Evolutionary conservation across 1,284 basidiomycete genomes (phyloP), one percentile per base, ranked within the genome.

Genomic region (Testicularia cyperi): DNA sequence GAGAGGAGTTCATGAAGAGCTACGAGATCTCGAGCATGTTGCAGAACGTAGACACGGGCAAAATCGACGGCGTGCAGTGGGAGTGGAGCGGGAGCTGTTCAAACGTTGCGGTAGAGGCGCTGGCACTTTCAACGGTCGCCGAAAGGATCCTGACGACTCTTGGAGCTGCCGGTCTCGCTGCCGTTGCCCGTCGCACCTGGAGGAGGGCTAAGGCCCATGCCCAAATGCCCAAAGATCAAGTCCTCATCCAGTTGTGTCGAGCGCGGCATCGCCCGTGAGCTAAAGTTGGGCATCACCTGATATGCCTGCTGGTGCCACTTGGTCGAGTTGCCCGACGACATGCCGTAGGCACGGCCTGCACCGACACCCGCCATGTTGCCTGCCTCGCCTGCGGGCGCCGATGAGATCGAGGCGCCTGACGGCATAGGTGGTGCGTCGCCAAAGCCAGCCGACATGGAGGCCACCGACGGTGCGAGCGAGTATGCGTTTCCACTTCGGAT

Each of bases 301-400:
- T 63, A 63, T 22, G 33, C 36, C 46, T 57, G 54, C 43, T 63
- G 60, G 33, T 63, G 60, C 60, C 60, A 63, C 38, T 63, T 63
- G 31, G 60, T 63, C 44, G 60, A 63, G 54, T 63, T 53, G 32
- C 41, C 54, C 22, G 48, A 53, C 19, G 52, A 56, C 7, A 48
- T 41, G 15, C 40, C 48, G 15, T 44, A 62, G 13, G 58, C 45
- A 14, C 52, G 47, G 18, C 58, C 52, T 1, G 58, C 58, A n/a
- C 58, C 58, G 15, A 62, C 30, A 18, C 58, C 58, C 9, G 58
- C 58, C 53, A 62, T 62, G 58, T 62, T 62, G 38, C 56, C 56
- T 18, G 49, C 54, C 31, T 62, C 58, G 19, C 47, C 24, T 1
- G 33, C 38, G n/a, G 58, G 58, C 24, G 38, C 34, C 13, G 58